phyloP scores from a whole-genome alignment of 768 basidiomycete species.

The Porphyrellus cyaneotinctus region DNA sequence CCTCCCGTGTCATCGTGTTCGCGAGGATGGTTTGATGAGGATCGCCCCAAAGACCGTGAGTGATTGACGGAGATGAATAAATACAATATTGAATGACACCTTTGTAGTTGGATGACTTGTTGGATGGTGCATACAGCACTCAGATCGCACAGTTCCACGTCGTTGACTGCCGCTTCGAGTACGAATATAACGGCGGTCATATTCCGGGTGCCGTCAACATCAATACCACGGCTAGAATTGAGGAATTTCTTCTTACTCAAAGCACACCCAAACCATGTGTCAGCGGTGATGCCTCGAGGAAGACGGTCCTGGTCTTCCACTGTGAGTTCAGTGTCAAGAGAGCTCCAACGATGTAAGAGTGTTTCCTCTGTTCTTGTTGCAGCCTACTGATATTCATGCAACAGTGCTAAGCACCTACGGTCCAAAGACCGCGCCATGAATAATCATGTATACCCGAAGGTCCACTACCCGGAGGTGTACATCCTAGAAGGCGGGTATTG shows the following conservation, averaged over 20 bases:
- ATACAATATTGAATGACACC: neutral
- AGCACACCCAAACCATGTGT: conserved; percentile 61
- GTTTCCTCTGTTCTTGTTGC: neutral
- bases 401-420: conserved; percentile 89
- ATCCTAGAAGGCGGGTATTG: conserved; percentile 96
- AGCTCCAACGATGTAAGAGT: conserved; percentile 88
- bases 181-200: conserved; percentile 93
- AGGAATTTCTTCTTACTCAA: conserved; percentile 70
- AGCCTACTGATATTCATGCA: conserved; percentile 3
- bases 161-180: conserved; percentile 97
- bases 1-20: conserved; percentile 88
- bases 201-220: conserved; percentile 90
- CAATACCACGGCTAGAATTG: conserved; percentile 73
- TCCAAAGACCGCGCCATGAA: conserved; percentile 88
- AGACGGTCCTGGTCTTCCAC: conserved; percentile 91
- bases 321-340: conserved; percentile 97
- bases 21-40: conserved; percentile 94
- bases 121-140: conserved; percentile 68
- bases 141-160: conserved; percentile 69
- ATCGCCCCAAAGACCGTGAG: conserved; percentile 76
- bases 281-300: conserved; percentile 69
- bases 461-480: conserved; percentile 96
- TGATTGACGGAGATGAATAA: conserved; percentile 8
- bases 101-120: conserved; percentile 66
- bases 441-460: conserved; percentile 83